Conservation (phyloP, 1,284 basidiomycete species). For the Apiotrichum siamense region DNA sequence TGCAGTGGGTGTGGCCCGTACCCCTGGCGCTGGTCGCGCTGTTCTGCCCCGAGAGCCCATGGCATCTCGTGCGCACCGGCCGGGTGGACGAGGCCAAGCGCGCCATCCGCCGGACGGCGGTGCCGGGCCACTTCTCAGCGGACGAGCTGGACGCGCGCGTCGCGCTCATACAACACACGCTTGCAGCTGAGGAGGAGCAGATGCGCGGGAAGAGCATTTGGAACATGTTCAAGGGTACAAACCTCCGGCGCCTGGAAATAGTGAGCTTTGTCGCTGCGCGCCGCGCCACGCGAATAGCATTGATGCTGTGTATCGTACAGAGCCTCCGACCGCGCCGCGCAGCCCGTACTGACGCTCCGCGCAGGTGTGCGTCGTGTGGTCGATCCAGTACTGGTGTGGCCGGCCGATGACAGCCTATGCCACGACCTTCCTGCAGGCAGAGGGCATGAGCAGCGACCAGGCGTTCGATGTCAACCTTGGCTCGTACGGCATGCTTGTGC, state of each 20-base stretch:
- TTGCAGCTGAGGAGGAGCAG: constrained; percentile 31
- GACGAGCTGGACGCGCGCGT: constrained; percentile 47
- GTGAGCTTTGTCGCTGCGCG: constrained; percentile 3
- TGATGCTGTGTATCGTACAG: too few species aligned
- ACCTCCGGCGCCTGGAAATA: constrained; percentile 40
- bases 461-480: constrained; percentile 1
- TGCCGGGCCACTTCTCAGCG: constrained; percentile 30
- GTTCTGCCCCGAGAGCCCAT: constrained; percentile 25
- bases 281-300: too few species aligned
- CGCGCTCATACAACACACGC: constrained; percentile 46
- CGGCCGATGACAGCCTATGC: constrained; percentile 2
- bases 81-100: constrained; percentile 49
- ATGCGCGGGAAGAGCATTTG: constrained; percentile 37
- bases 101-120: constrained; percentile 45
- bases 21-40: constrained; percentile 28
- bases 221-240: constrained; percentile 49
- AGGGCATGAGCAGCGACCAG: background rate
- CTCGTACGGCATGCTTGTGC: background rate
- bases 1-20: constrained; percentile 44
- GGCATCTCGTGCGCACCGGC: constrained; percentile 18
- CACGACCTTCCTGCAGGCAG: background rate
- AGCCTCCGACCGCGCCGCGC: too few species aligned
- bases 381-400: constrained; percentile 8
- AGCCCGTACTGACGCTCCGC: too few species aligned
- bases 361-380: background rate